Conservation (phyloP, 2,329 filamentous ascomycete species). For the Trichoderma koningiopsis region DNA sequence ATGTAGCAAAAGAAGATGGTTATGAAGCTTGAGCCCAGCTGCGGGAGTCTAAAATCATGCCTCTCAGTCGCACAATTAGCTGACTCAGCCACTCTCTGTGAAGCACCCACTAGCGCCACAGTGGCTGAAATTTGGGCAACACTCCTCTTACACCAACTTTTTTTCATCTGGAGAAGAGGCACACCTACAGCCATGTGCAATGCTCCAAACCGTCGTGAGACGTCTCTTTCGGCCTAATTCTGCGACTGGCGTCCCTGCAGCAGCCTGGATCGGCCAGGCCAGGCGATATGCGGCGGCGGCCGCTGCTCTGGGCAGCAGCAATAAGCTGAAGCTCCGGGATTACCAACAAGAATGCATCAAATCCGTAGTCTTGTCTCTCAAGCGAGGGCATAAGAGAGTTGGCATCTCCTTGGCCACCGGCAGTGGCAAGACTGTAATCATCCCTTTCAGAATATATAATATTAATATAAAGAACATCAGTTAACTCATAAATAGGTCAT, state of each 20-base stretch:
- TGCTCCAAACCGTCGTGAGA: constrained; percentile 39
- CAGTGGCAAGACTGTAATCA: constrained; percentile 76
- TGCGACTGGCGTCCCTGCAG: constrained; percentile 23
- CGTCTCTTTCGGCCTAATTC: constrained; percentile 32
- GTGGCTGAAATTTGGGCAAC: constrained; percentile 19
- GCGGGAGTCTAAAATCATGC: constrained; percentile 1
- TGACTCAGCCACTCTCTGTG: constrained; percentile 5
- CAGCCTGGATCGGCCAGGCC: constrained; percentile 11
- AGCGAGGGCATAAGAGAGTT: constrained; percentile 73
- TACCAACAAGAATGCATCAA: constrained; percentile 94
- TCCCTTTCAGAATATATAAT: not conserved
- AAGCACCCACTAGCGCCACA: constrained; percentile 4
- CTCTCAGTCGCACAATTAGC: not conserved
- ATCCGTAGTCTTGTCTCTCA: constrained; percentile 70
- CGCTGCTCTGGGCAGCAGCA: constrained; percentile 16
- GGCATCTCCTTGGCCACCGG: constrained; percentile 87
- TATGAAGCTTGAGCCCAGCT: not conserved
- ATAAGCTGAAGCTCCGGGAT: constrained; percentile 65
- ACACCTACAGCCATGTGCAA: constrained; percentile 40
- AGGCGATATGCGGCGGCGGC: constrained; percentile 33
- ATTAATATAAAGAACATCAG: not conserved
- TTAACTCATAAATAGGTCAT: constrained; percentile 65
- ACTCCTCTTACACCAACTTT: constrained; percentile 11
- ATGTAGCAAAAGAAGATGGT: not conserved
- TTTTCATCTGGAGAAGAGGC: constrained; percentile 15